Evolutionary conservation across 108 stramenopile species (phyloP).

Genomic region (Conticribra weissflogii): DNA sequence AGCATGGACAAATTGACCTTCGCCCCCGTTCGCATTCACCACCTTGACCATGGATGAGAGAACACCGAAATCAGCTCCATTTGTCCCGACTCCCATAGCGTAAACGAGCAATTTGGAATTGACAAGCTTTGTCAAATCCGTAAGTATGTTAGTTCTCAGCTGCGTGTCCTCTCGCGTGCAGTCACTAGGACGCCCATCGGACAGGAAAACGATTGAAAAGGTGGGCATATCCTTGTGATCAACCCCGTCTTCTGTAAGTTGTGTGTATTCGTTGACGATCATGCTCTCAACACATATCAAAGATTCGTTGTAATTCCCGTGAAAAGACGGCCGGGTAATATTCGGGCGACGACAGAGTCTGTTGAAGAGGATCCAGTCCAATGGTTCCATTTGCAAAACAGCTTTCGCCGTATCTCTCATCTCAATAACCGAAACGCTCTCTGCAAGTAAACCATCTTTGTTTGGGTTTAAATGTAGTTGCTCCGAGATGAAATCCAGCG

Average conservation of each 20-base stretch:
- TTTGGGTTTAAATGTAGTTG: constrained; percentile 39
- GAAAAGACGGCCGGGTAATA: constrained; percentile 24
- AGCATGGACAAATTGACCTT: constrained; percentile 46
- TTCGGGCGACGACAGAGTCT: constrained; percentile 34
- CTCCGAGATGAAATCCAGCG: constrained; percentile 69
- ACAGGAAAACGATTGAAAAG: constrained; percentile 38
- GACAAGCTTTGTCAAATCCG: constrained; percentile 6
- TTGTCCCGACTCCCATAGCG: constrained; percentile 46
- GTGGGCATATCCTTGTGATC: constrained; percentile 35
- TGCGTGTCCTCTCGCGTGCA: not conserved
- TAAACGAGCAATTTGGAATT: constrained; percentile 32
- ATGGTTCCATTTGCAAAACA: constrained; percentile 45
- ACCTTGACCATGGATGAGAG: constrained; percentile 32
- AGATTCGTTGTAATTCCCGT: constrained; percentile 48
- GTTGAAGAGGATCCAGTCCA: constrained; percentile 75
- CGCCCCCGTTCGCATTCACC: constrained; percentile 21
- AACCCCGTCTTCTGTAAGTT: constrained; percentile 10
- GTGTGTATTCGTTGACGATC: constrained; percentile 27
- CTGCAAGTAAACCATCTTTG: constrained; percentile 45
- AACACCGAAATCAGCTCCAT: constrained; percentile 30
- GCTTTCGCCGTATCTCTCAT: constrained; percentile 45
- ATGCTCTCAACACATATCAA: constrained; percentile 16
- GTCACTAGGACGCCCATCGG: constrained; percentile 46
- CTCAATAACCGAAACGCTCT: constrained; percentile 63
- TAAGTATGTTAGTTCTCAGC: constrained; percentile 16